phyloP scores from a whole-genome alignment of 176 grass and related monocot genomes.

The Triticum aestivum region IWGSC_CS_RefSeq_v2.1 NC_057812.1:72531702-72532201 shows the following conservation, averaged over 20 bases:
- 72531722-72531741: conserved; percentile 61
- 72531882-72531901: background rate
- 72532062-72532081: conserved; percentile 82
- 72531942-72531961: conserved; percentile 53
- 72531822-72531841: conserved; percentile 54
- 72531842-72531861: conserved; percentile 70
- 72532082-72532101: background rate
- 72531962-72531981: conserved; percentile 70
- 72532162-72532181: conserved; percentile 79
- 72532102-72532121: background rate
- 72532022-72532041: conserved; percentile 43
- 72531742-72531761: conserved; percentile 67
- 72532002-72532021: conserved; percentile 35
- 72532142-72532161: conserved; percentile 62
- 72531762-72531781: conserved; percentile 75
- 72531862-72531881: conserved; percentile 42
- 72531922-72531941: background rate
- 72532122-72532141: background rate
- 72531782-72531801: conserved; percentile 70
- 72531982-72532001: conserved; percentile 59
- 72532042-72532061: conserved; percentile 46
- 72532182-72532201: conserved; percentile 65
- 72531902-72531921: background rate
- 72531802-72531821: conserved; percentile 91
- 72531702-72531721: conserved; percentile 69